Conservation (phyloP, 257 asterid genomes). For the Leptodermis oblonga region DNA sequence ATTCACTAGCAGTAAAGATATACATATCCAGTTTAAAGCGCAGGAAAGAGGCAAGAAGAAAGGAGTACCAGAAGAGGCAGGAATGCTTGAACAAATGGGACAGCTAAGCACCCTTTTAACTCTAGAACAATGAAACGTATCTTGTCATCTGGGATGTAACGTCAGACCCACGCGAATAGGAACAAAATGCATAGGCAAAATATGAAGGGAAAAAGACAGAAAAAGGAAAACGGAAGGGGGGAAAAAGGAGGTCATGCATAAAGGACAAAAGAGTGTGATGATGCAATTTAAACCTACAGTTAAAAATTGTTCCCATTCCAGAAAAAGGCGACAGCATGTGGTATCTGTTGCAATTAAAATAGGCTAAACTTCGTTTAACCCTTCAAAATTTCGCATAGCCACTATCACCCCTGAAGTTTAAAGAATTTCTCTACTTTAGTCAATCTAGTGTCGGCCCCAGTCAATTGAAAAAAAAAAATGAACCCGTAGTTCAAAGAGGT, state of each 20-base stretch:
- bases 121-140: constrained; percentile 2
- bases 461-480: too few relatives aligned
- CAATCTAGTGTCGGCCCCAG: too few relatives aligned
- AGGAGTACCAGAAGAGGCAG: neutral
- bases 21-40: neutral
- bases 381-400: too few relatives aligned
- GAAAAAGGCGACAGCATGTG: neutral
- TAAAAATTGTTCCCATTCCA: neutral
- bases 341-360: too few relatives aligned
- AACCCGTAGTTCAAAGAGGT: too few relatives aligned
- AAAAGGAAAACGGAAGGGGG: neutral
- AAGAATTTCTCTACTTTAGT: too few relatives aligned
- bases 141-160: constrained; percentile 7
- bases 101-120: neutral
- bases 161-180: constrained; percentile 17
- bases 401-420: too few relatives aligned
- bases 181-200: constrained; percentile 3
- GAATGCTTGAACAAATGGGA: neutral
- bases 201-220: neutral
- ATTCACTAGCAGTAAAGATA: neutral
- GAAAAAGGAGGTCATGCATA: constrained; percentile 1
- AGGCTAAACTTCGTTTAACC: too few relatives aligned
- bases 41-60: constrained; percentile 3
- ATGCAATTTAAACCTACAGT: neutral
- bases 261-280: neutral